Conservation (phyloP, 2,329 filamentous ascomycete genomes). For the Colletotrichum tropicale region DNA sequence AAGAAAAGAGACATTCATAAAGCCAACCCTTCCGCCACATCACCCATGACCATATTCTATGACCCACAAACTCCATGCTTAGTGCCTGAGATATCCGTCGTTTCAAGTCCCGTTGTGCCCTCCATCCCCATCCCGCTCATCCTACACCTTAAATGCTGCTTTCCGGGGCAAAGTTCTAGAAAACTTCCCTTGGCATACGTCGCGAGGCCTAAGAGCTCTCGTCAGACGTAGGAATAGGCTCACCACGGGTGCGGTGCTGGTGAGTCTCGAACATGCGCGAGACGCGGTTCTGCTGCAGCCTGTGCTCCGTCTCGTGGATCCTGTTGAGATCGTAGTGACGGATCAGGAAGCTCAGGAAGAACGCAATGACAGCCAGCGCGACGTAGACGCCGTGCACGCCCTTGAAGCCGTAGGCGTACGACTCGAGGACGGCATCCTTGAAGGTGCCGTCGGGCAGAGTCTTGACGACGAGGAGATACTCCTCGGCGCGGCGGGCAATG, state of each 20-base stretch:
- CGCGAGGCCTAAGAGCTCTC: neutral
- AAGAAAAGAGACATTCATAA: neutral
- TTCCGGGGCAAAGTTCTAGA: neutral
- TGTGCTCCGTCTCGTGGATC: slow-evolving; percentile 15
- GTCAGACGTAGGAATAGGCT: slow-evolving; percentile 5
- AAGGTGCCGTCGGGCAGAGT: slow-evolving; percentile 12
- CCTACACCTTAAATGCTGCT: neutral
- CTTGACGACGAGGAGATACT: slow-evolving; percentile 14
- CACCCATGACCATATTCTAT: slow-evolving; percentile 2
- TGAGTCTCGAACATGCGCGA: slow-evolving; percentile 1
- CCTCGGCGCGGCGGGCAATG: slow-evolving; percentile 16
- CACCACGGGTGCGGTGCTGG: neutral
- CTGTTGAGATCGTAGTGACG: slow-evolving; percentile 19
- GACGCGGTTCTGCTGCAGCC: slow-evolving; percentile 10
- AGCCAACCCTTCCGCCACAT: neutral
- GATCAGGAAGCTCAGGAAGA: slow-evolving; percentile 14
- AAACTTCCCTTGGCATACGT: neutral
- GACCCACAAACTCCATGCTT: slow-evolving; percentile 9
- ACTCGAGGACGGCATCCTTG: slow-evolving; percentile 12
- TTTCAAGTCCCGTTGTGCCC: neutral
- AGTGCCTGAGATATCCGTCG: neutral
- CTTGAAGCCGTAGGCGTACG: slow-evolving; percentile 19
- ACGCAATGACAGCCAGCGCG: slow-evolving; percentile 8
- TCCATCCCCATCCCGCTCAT: neutral
- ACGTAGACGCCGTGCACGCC: slow-evolving; percentile 19